Conservation (phyloP, 257 asterid species). For the Anisodus acutangulus region DNA sequence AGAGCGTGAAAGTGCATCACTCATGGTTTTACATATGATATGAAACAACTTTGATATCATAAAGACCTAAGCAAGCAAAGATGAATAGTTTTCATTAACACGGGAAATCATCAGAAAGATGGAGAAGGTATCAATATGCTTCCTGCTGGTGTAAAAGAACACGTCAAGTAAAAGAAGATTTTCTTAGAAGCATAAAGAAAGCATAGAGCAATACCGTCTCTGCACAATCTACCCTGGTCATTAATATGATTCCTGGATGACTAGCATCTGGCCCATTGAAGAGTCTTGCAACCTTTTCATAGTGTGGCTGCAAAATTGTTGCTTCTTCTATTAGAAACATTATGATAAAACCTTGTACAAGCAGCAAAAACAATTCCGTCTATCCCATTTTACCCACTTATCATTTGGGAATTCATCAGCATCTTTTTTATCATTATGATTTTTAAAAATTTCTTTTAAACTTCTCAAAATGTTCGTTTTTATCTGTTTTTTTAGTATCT, state of each 20-base stretch:
- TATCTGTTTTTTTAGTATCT: neutral
- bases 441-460: too few species aligned
- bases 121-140: neutral
- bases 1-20: neutral
- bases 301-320: constrained; percentile 72
- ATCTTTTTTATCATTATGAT: too few species aligned
- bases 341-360: constrained; percentile 5
- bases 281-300: constrained; percentile 90
- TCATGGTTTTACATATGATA: neutral
- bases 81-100: neutral
- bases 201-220: constrained; percentile 60
- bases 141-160: neutral
- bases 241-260: constrained; percentile 83
- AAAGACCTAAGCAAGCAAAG: constrained; percentile 11
- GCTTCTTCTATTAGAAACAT: constrained; percentile 38
- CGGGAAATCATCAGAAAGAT: neutral
- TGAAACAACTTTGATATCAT: neutral
- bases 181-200: constrained; percentile 7
- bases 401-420: neutral
- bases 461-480: neutral
- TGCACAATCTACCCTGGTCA: constrained; percentile 97
- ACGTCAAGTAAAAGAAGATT: neutral
- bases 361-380: neutral
- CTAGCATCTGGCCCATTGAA: constrained; percentile 86
- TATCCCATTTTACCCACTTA: neutral